Percentiles rank a stretch among this genome's conserved stretches.
phyloP scores from a whole-genome alignment of 1,284 basidiomycete species.

The Coniferiporia weirii region DNA sequence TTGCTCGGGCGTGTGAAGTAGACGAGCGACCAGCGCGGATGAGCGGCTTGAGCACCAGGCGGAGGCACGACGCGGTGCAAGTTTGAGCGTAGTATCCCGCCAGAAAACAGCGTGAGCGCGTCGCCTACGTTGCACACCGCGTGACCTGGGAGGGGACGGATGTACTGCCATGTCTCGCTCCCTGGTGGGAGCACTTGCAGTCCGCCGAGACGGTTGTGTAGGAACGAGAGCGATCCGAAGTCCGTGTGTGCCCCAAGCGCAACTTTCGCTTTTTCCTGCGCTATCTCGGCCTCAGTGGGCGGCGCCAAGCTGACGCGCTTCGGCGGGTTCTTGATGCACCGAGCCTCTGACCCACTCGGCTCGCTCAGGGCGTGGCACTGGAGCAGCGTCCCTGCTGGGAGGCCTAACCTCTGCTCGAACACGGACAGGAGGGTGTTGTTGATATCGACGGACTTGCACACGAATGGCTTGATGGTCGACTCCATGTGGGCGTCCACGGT shows the following conservation, averaged over 20 bases:
- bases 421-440: slow-evolving; percentile 49
- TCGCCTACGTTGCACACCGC: slow-evolving; percentile 61
- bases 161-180: slow-evolving; percentile 61
- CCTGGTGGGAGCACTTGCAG: slow-evolving; percentile 66
- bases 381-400: slow-evolving; percentile 46
- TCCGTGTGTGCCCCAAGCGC: slow-evolving; percentile 49
- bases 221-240: slow-evolving; percentile 50
- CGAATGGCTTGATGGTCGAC: slow-evolving; percentile 46
- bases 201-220: slow-evolving; percentile 68
- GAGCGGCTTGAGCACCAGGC: slow-evolving; percentile 38
- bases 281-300: background rate
- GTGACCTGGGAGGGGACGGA: slow-evolving; percentile 56
- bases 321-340: slow-evolving; percentile 50
- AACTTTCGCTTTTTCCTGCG: slow-evolving; percentile 28
- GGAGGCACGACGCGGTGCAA: slow-evolving; percentile 47
- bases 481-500: slow-evolving; percentile 48
- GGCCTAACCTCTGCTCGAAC: slow-evolving; percentile 51
- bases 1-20: slow-evolving; percentile 61
- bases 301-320: slow-evolving; percentile 17
- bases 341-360: slow-evolving; percentile 53
- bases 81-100: slow-evolving; percentile 53
- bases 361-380: slow-evolving; percentile 43
- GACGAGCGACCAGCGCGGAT: slow-evolving; percentile 54
- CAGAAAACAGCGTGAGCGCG: slow-evolving; percentile 51
- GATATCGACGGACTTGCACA: slow-evolving; percentile 51